Percentiles rank a stretch among this genome's conserved stretches.
These are phyloP conservation scores for Funneliformis mosseae DNA, from an alignment of 192 early-diverging fungal species.

Conservation along the genomic window DNA sequence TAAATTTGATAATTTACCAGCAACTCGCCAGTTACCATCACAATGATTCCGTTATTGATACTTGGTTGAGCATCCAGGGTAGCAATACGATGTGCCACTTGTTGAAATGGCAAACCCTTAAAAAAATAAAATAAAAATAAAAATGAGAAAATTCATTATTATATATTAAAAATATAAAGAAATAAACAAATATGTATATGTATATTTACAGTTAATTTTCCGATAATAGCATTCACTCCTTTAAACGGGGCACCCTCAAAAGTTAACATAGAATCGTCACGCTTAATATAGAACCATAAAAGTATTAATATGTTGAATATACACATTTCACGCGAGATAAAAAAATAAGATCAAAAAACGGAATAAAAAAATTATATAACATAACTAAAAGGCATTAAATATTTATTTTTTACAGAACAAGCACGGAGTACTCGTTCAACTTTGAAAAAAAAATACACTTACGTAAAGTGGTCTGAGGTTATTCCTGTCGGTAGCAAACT, in stretches of 20 bases:
- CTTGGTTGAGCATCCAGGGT: constrained; percentile 84
- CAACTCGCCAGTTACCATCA: constrained; percentile 85
- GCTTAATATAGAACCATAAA: constrained; percentile 49
- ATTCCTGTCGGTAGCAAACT: constrained; percentile 73
- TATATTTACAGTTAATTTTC: constrained; percentile 69
- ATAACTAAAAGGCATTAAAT: neutral
- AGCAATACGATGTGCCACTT: constrained; percentile 70
- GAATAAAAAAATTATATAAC: neutral
- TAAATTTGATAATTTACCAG: constrained; percentile 45
- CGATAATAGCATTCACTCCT: constrained; percentile 66
- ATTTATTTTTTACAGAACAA: neutral
- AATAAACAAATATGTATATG: neutral
- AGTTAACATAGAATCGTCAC: constrained; percentile 78
- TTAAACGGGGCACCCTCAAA: constrained; percentile 74
- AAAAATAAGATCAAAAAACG: constrained; percentile 20
- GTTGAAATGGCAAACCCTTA: constrained; percentile 75
- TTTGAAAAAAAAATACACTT: no score
- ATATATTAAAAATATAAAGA: neutral
- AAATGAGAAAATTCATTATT: no score
- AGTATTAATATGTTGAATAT: neutral
- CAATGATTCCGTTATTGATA: constrained; percentile 63
- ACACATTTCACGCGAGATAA: neutral
- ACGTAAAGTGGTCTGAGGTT: constrained; percentile 77
- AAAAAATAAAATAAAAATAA: no score
- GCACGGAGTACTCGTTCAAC: no score